Conservation (phyloP, 140 eudicot species). For the Oenanthe javanica region DNA sequence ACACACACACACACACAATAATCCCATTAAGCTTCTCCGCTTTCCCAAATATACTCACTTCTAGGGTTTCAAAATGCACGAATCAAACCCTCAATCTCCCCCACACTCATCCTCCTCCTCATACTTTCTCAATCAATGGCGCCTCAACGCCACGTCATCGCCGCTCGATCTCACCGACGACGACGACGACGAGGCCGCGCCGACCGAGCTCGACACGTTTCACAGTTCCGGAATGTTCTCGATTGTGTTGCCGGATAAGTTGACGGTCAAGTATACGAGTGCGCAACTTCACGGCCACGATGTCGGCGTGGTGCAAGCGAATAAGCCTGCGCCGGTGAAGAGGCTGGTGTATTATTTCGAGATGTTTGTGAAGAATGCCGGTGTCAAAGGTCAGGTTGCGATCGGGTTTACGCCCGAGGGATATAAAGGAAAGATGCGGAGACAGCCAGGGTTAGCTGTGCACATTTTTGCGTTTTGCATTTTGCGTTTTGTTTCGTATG, state of each 20-base stretch:
- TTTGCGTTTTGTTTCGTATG: not conserved
- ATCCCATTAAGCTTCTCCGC: not conserved
- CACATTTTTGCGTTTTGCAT: not conserved
- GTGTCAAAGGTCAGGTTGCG: constrained; percentile 68
- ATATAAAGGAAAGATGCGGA: constrained; percentile 42
- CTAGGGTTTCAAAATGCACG: not conserved
- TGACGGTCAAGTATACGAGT: constrained; percentile 59
- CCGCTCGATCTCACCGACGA: constrained; percentile 17
- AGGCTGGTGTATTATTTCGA: constrained; percentile 76
- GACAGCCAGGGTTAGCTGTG: constrained; percentile 79
- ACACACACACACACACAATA: too few relatives aligned
- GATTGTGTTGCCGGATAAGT: constrained; percentile 63
- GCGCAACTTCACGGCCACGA: constrained; percentile 80
- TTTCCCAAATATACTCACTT: too few relatives aligned
- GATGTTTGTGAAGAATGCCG: constrained; percentile 69
- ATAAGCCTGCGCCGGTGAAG: constrained; percentile 71
- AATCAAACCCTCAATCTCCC: not conserved
- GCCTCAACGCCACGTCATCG: constrained; percentile 29
- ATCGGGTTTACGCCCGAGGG: constrained; percentile 75
- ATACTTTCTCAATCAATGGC: constrained; percentile 42
- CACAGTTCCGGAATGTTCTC: constrained; percentile 83
- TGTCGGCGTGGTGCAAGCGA: constrained; percentile 89
- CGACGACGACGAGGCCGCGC: constrained; percentile 33
- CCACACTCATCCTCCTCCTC: too few relatives aligned
- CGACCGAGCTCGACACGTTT: constrained; percentile 68